Base-by-base conservation (phyloP, 345 rosid species). In the Arabis hirsuta region DNA sequence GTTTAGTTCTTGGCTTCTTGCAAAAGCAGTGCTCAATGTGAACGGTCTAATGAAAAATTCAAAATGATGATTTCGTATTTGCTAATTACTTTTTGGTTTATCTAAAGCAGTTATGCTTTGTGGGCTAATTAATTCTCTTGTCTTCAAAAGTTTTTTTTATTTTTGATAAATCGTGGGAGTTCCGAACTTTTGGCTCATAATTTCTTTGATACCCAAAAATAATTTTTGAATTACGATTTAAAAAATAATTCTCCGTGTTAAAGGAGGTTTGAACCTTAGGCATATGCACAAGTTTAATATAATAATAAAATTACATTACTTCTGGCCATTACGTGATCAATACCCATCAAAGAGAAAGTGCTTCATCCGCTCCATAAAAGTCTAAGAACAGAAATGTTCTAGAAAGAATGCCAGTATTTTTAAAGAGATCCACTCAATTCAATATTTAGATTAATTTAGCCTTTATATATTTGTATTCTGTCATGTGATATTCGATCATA, bases 291-390 rank as follows among this genome's bases (percentile, higher is more conserved):
- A 9, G 46, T 55, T 43, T 69, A 8, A 43, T 44, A 55, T 2
- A 11, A 32, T 13, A 12, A 31, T 44, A 43, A 27, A 55, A 10
- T 31, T 31, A 20, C 6, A 11, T 29, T 31, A 55, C 54, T 55
- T 67, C 55, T 42, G 4, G 63, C 44, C 26, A 53, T 54, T 42
- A 3, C 9, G 31, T 54, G 42, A 29, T 42, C 9, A 10, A 67
- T 54, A 16, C 13, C 34, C 45, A 56, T 45, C 9, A 20, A 31
- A 45, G 22, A 56, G 44, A 29, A 29, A 45, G 73, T 69, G 56
- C 64, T 45, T 45, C 55, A 20, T 12, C 65, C 55, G 63, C 56
- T 32, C 73, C 72, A 69, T 22, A 9, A 55, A 55, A 43, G 42
- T 43, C 43, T 41, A 16, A 1, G 36, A 8, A 13, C 9, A 54